Evolutionary conservation across 2,329 filamentous ascomycete species (phyloP).

Genomic region (Claviceps pusilla): DNA sequence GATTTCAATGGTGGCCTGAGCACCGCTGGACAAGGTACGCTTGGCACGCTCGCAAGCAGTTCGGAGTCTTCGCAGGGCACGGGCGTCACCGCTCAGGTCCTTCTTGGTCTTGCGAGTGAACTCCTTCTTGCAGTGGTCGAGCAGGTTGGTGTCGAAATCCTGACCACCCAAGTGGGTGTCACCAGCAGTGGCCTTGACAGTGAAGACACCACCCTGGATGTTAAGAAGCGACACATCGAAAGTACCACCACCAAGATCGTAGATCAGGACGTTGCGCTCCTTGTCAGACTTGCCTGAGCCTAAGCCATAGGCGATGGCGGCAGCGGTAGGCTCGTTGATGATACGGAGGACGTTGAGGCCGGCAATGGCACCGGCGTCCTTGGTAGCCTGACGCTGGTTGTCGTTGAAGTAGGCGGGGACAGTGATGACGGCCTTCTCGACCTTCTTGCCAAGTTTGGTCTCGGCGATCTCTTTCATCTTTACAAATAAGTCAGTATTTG

Average conservation of each 20-base stretch:
- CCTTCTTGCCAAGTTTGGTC: constrained; percentile 95
- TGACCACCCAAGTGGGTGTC: constrained; percentile 93
- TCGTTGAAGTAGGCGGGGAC: constrained; percentile 99
- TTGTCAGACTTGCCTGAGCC: constrained; percentile 88
- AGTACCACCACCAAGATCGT: constrained; percentile 98
- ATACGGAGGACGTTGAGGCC: constrained; percentile 98
- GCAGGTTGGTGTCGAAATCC: constrained; percentile 90
- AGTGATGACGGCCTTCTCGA: constrained; percentile 97
- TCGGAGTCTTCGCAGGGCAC: constrained; percentile 87
- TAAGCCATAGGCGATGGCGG: constrained; percentile 95
- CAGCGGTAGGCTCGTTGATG: constrained; percentile 98
- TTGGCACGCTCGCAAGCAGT: constrained; percentile 99
- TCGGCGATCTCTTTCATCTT: constrained; percentile 98
- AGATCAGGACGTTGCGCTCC: constrained; percentile 98
- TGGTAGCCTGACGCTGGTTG: constrained; percentile 98
- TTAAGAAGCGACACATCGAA: constrained; percentile 99
- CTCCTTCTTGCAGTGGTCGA: constrained; percentile 94
- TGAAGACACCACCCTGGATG: constrained; percentile 99
- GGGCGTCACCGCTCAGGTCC: constrained; percentile 67
- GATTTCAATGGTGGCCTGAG: constrained; percentile 95
- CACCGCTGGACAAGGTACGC: constrained; percentile 93
- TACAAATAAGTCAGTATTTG: constrained; percentile 9
- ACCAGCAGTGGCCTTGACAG: constrained; percentile 94
- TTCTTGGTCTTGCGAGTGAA: constrained; percentile 65
- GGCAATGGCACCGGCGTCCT: constrained; percentile 95